These are phyloP conservation scores for Hagleromyces aurorensis DNA, from an alignment of 805 yeast species.

Conservation along the genomic window DNA sequence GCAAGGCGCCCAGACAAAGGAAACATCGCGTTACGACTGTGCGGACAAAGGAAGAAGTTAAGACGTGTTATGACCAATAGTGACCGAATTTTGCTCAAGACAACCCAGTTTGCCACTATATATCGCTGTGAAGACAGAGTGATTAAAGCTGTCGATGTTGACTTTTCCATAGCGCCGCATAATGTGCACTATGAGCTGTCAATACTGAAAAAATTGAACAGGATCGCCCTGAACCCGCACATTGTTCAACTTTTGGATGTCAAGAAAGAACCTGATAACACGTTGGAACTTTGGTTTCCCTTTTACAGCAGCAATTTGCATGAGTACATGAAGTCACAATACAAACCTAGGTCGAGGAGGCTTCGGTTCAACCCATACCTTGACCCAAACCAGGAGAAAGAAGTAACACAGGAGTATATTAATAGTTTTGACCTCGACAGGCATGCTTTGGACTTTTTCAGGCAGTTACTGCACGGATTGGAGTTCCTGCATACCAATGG, in stretches of 20 bases:
- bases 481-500: conserved; percentile 80
- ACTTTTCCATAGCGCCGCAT: conserved; percentile 24
- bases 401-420: conserved; percentile 2
- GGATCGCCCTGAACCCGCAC: conserved; percentile 2
- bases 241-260: conserved; percentile 16
- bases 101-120: conserved; percentile 24
- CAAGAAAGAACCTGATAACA: conserved; percentile 7
- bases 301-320: conserved; percentile 13
- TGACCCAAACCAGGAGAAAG: conserved; percentile 1
- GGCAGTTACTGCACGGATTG: conserved; percentile 65
- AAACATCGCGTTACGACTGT: too few species aligned
- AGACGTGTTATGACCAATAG: too few species aligned
- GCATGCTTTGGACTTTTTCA: conserved; percentile 42
- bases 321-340: conserved; percentile 16
- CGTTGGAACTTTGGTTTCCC: conserved; percentile 15
- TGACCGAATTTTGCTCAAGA: conserved; percentile 9
- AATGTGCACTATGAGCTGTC: conserved; percentile 21
- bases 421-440: conserved; percentile 17
- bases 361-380: conserved; percentile 23
- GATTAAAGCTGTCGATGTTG: conserved; percentile 20
- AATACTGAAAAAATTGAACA: conserved; percentile 14
- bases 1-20: too few species aligned
- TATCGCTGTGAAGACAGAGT: conserved; percentile 9
- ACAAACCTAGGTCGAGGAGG: conserved; percentile 5
- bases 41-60: too few species aligned